Evolutionary conservation across 306 rosid genomes (phyloP), one percentile per base, ranked within the genome.

Genomic region (Carpinus viminea): DNA sequence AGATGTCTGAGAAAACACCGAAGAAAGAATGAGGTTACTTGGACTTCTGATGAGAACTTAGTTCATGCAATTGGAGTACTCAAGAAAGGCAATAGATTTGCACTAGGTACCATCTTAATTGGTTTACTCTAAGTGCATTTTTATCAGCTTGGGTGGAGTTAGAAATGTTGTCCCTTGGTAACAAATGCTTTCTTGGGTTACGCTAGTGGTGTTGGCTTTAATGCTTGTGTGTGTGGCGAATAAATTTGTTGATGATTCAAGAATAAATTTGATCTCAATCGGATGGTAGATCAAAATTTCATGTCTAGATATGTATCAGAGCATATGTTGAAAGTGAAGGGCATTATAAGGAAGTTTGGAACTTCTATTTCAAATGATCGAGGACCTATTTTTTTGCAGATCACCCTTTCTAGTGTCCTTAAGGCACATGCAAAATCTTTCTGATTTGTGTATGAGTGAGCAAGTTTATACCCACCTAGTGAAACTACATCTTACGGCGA

Each of bases 381-480:
- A 51, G 41, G 86, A 80, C 56, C 47, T 64, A 45, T 86, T 86
- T n/a, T 72, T 50, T 66, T 7, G 91, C 93, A 0, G 88, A 90
- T 79, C 84, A 86, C 93, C 7, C 84, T 87, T 65, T 80, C 93
- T 7, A 51, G 84, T 68, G 78, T 85, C 45, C 81, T 90, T 46
- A 86, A 86, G 89, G 91, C 91, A 31, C 84, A 87, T 74, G 85
- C 83, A 31, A 10, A 86, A 81, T 84, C 83, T 84, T 53, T 76
- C 85, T 66, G 84, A 84, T 86, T 73, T 45, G n/a, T 20, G 18
- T 43, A 56, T 82, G 9, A 89, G 89, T 0, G 68, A 84, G 73
- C 41, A 36, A 36, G 5, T 36, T 3, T 36, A 36, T 36, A 36
- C 0, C 38, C 91, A 80, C 31, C 70, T 87, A 7, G 74, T 84